phyloP scores from a whole-genome alignment of 2,329 filamentous ascomycete genomes.

The Alternaria sp. region DNA sequence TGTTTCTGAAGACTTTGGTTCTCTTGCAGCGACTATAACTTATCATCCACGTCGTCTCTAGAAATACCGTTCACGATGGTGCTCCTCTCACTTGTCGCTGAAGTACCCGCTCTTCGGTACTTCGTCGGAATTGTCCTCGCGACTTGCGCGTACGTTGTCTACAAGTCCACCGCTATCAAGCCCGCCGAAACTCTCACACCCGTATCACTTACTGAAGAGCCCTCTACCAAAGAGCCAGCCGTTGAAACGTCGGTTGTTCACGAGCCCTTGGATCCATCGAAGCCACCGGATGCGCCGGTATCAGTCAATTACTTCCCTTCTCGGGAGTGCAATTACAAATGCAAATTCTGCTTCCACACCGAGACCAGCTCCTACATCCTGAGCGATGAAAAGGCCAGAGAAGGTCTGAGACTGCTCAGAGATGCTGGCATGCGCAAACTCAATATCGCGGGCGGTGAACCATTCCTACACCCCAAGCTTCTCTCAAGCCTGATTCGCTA shows the following conservation, averaged over 20 bases:
- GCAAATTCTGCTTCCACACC: not conserved
- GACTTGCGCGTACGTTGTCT: not conserved
- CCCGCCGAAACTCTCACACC: not conserved
- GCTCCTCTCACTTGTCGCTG: not conserved
- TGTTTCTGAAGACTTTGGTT: not conserved
- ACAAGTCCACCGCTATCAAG: not conserved
- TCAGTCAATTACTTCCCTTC: not conserved
- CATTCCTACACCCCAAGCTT: slow-evolving; percentile 4
- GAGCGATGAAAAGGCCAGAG: not conserved
- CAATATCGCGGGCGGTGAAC: slow-evolving; percentile 7
- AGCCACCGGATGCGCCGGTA: not conserved
- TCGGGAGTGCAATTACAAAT: not conserved
- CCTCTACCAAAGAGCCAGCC: not conserved
- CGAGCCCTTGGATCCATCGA: not conserved
- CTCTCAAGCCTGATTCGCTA: slow-evolving; percentile 1
- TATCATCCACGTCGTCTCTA: not conserved
- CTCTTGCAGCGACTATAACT: not conserved
- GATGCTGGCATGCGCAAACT: slow-evolving; percentile 9
- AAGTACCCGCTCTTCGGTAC: not conserved
- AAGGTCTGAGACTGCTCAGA: not conserved
- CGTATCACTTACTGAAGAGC: not conserved
- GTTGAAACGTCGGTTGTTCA: not conserved
- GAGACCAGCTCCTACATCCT: not conserved
- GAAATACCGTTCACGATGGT: not conserved
- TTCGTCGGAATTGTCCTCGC: not conserved